Conservation (phyloP, 805 yeast species). For the Kodamaea jinghongensis region DNA sequence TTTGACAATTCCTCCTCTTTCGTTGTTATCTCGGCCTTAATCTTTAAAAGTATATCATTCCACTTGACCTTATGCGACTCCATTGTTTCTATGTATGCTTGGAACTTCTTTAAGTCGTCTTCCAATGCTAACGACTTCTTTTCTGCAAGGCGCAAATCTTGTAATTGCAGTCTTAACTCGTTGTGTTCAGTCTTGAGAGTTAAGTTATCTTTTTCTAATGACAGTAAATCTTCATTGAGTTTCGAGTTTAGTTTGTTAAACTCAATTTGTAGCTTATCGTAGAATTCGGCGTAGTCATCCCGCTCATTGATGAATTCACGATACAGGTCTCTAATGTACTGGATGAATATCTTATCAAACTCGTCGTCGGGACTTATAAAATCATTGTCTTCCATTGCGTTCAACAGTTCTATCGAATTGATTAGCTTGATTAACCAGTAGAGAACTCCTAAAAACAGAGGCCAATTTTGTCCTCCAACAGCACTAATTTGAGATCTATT, state of each 20-base stretch:
- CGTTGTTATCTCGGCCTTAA: conserved; percentile 50
- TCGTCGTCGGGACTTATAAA: conserved; percentile 40
- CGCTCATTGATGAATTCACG: conserved; percentile 60
- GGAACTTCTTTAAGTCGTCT: conserved; percentile 66
- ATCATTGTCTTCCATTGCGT: conserved; percentile 24
- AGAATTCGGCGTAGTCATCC: conserved; percentile 57
- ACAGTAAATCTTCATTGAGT: conserved; percentile 45
- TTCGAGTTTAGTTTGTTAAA: conserved; percentile 51
- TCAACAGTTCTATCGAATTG: conserved; percentile 27
- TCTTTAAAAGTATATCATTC: conserved; percentile 55
- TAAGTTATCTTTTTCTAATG: conserved; percentile 40
- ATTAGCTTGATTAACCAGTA: conserved; percentile 74
- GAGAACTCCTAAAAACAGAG: conserved; percentile 73
- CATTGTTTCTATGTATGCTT: conserved; percentile 68
- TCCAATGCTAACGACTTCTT: conserved; percentile 63
- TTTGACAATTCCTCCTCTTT: conserved; percentile 42
- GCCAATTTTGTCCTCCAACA: conserved; percentile 90
- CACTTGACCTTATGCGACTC: conserved; percentile 63
- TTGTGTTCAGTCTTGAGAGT: conserved; percentile 38
- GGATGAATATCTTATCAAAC: conserved; percentile 51
- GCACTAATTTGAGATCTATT: conserved; percentile 86
- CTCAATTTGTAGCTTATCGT: conserved; percentile 53
- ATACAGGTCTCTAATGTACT: conserved; percentile 66
- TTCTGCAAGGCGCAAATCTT: conserved; percentile 48
- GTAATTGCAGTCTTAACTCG: conserved; percentile 42